phyloP scores from a whole-genome alignment of 2,329 filamentous ascomycete species.

The Penicillium expansum region DNA sequence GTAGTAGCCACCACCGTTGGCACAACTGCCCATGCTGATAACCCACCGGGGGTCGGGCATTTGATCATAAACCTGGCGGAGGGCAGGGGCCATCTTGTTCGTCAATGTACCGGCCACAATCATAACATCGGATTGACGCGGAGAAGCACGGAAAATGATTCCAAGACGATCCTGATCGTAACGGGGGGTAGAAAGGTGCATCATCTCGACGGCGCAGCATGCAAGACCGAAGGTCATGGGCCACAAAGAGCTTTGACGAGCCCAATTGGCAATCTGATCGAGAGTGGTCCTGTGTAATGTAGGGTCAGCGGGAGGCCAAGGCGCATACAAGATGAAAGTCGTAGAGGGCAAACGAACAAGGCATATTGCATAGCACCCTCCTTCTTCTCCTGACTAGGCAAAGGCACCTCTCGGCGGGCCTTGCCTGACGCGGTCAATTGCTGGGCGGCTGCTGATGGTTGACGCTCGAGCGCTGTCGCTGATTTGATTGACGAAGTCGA shows the following conservation, averaged over 20 bases:
- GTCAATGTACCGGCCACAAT: slow-evolving; percentile 86
- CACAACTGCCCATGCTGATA: slow-evolving; percentile 79
- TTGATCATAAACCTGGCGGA: slow-evolving; percentile 88
- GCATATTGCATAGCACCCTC: slow-evolving; percentile 54
- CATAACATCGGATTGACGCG: slow-evolving; percentile 85
- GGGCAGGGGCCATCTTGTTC: slow-evolving; percentile 89
- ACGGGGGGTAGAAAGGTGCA: slow-evolving; percentile 84
- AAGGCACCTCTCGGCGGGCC: slow-evolving; percentile 47
- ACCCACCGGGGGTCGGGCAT: slow-evolving; percentile 95
- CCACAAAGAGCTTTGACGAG: slow-evolving; percentile 82
- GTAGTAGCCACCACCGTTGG: slow-evolving; percentile 83
- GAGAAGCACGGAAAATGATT: slow-evolving; percentile 84
- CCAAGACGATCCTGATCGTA: slow-evolving; percentile 87
- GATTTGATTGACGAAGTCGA: slow-evolving; percentile 45
- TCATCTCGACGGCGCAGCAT: slow-evolving; percentile 91
- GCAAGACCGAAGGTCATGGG: slow-evolving; percentile 90
- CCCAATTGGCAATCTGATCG: slow-evolving; percentile 84
- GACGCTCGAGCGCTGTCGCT: slow-evolving; percentile 43
- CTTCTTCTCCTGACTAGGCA: slow-evolving; percentile 51
- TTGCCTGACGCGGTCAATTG: slow-evolving; percentile 45
- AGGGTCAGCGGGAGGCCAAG: slow-evolving; percentile 9
- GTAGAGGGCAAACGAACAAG: slow-evolving; percentile 35
- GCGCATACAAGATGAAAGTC: background rate
- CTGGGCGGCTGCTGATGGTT: slow-evolving; percentile 30
- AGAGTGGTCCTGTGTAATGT: slow-evolving; percentile 38